Percentiles rank a stretch among this genome's conserved stretches.
Evolutionary conservation across 257 asterid species (phyloP).

Genomic region (Leonotis leonurus): DNA sequence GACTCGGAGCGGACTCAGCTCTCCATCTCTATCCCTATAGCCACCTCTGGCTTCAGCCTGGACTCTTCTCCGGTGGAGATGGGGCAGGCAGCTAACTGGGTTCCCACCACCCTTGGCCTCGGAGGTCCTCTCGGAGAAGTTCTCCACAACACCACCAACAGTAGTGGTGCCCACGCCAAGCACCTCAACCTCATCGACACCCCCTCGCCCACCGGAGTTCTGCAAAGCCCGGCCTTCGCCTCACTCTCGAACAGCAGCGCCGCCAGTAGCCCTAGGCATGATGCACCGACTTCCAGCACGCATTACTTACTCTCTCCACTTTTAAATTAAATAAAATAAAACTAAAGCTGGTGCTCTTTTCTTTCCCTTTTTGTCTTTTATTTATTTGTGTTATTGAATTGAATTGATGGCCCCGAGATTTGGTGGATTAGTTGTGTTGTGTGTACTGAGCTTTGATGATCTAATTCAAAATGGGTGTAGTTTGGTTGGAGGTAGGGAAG

Average conservation of each 20-base stretch:
- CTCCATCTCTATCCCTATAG: constrained; percentile 79
- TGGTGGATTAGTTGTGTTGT: neutral
- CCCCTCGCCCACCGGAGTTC: constrained; percentile 83
- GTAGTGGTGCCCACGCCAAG: too few species aligned
- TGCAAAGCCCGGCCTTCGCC: constrained; percentile 56
- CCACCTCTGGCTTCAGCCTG: too few species aligned
- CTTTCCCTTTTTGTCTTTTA: too few species aligned
- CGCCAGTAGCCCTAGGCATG: constrained; percentile 77
- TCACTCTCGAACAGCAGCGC: constrained; percentile 80
- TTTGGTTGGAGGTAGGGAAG: constrained; percentile 53
- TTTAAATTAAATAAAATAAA: too few species aligned
- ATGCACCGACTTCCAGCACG: constrained; percentile 34
- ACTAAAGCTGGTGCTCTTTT: too few species aligned
- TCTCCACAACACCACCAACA: constrained; percentile 42
- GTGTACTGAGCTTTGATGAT: constrained; percentile 4
- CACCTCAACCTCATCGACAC: constrained; percentile 58
- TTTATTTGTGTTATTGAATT: too few species aligned
- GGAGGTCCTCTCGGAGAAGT: constrained; percentile 98
- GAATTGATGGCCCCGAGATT: too few species aligned
- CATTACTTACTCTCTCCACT: constrained; percentile 49
- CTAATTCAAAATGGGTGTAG: neutral
- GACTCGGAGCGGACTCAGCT: constrained; percentile 60
- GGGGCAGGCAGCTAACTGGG: constrained; percentile 54
- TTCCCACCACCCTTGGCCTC: constrained; percentile 55
- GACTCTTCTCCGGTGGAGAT: constrained; percentile 30